These are phyloP conservation scores for Herpetomonas tarakana DNA, from an alignment of 208 protist species.

Conservation along the genomic window DNA sequence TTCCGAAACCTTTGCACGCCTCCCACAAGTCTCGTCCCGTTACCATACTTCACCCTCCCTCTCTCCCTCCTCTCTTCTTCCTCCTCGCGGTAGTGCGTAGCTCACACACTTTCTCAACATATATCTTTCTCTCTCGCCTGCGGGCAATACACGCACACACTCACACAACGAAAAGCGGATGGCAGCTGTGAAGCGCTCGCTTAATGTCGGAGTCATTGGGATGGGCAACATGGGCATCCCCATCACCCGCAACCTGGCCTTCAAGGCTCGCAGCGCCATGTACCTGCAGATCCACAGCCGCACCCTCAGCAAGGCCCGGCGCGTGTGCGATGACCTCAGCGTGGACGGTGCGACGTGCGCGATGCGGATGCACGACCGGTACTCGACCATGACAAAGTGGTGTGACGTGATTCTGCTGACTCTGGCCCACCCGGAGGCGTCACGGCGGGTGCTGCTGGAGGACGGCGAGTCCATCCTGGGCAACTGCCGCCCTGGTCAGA, in stretches of 20 bases:
- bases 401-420: constrained; percentile 79
- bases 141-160: no score
- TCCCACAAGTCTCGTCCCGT: no score
- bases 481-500: constrained; percentile 72
- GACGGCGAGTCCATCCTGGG: constrained; percentile 63
- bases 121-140: no score
- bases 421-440: constrained; percentile 44
- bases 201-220: constrained; percentile 86
- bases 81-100: no score
- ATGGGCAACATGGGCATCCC: constrained; percentile 86
- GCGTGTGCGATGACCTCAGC: constrained; percentile 71
- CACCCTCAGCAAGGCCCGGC: constrained; percentile 49
- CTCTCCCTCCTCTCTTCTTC: no score
- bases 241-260: constrained; percentile 83
- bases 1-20: no score
- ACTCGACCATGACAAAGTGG: constrained; percentile 85
- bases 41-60: no score
- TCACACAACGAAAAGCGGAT: constrained; percentile 11
- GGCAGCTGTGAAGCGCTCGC: constrained; percentile 66
- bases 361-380: constrained; percentile 80
- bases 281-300: constrained; percentile 88
- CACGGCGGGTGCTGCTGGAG: constrained; percentile 53
- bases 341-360: constrained; percentile 82
- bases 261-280: constrained; percentile 81
- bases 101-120: no score